These are phyloP conservation scores for Nitzschia sp. DNA, from an alignment of 108 stramenopile species.

Conservation along the genomic window DNA sequence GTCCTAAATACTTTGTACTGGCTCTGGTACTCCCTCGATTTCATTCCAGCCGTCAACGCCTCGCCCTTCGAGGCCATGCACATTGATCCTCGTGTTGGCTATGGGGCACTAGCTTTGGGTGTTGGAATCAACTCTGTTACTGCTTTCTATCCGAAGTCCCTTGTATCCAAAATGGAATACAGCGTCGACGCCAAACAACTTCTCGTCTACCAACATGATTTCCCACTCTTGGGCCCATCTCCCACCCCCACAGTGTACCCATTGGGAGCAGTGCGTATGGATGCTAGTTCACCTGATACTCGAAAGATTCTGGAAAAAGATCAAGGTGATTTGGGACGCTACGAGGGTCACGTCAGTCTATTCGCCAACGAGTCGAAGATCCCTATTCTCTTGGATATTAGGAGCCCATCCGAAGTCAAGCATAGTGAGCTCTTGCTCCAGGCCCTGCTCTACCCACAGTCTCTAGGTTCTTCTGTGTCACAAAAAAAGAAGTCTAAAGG, in stretches of 20 bases:
- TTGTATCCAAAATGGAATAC: slow-evolving; percentile 21
- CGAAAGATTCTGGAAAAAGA: slow-evolving; percentile 22
- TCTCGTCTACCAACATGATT: slow-evolving; percentile 18
- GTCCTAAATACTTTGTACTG: slow-evolving; percentile 32
- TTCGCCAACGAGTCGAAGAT: background rate
- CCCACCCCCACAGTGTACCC: background rate
- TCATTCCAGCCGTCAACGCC: slow-evolving; percentile 33
- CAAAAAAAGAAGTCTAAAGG: background rate
- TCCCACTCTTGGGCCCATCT: slow-evolving; percentile 22
- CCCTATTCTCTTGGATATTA: slow-evolving; percentile 26
- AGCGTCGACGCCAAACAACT: background rate
- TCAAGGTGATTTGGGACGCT: slow-evolving; percentile 9
- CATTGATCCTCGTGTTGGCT: slow-evolving; percentile 29
- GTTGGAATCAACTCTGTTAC: slow-evolving; percentile 21
- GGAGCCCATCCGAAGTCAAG: slow-evolving; percentile 3
- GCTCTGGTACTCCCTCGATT: slow-evolving; percentile 37
- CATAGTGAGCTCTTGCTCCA: slow-evolving; percentile 9
- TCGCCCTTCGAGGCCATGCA: slow-evolving; percentile 22
- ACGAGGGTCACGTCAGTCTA: slow-evolving; percentile 24
- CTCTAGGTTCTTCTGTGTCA: background rate
- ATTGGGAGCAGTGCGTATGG: slow-evolving; percentile 23
- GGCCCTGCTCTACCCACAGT: background rate
- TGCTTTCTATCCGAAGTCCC: slow-evolving; percentile 18
- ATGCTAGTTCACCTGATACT: slow-evolving; percentile 14
- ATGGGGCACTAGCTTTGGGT: slow-evolving; percentile 11